These are phyloP conservation scores for Gynandropsis gynandra DNA, from an alignment of 345 rosid species.

Conservation along the genomic window DNA sequence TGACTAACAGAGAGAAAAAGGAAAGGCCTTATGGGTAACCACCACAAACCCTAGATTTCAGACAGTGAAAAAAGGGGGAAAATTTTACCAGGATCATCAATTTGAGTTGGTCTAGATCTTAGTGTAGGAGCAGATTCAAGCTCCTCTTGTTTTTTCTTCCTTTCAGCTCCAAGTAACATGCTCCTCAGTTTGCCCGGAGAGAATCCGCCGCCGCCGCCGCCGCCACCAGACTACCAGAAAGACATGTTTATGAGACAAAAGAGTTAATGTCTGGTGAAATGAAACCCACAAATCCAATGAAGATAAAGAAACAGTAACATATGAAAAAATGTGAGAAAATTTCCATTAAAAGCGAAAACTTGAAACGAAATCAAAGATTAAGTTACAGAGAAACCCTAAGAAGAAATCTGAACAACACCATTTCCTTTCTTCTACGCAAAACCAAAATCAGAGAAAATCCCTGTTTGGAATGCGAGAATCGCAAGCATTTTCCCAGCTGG, in stretches of 20 bases:
- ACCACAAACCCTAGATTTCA: conserved; percentile 31
- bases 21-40: conserved; percentile 30
- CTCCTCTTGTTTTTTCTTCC: conserved; percentile 48
- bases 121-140: conserved; percentile 38
- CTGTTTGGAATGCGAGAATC: conserved; percentile 23
- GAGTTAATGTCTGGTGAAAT: background rate
- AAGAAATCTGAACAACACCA: conserved; percentile 9
- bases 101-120: conserved; percentile 45
- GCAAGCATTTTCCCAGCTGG: conserved; percentile 7
- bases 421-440: conserved; percentile 18
- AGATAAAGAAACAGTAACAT: background rate
- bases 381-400: background rate
- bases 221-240: conserved; percentile 39
- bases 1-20: conserved; percentile 2
- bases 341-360: conserved; percentile 1
- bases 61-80: background rate
- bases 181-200: conserved; percentile 71
- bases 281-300: background rate
- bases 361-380: conserved; percentile 12
- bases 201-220: conserved; percentile 59
- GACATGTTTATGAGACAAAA: conserved; percentile 12
- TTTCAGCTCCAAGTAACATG: conserved; percentile 63
- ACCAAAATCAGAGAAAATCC: conserved; percentile 18
- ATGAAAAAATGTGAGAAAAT: background rate
- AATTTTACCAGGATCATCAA: conserved; percentile 42